phyloP scores from a whole-genome alignment of 768 basidiomycete genomes.

The Calvatia gigantea region DNA sequence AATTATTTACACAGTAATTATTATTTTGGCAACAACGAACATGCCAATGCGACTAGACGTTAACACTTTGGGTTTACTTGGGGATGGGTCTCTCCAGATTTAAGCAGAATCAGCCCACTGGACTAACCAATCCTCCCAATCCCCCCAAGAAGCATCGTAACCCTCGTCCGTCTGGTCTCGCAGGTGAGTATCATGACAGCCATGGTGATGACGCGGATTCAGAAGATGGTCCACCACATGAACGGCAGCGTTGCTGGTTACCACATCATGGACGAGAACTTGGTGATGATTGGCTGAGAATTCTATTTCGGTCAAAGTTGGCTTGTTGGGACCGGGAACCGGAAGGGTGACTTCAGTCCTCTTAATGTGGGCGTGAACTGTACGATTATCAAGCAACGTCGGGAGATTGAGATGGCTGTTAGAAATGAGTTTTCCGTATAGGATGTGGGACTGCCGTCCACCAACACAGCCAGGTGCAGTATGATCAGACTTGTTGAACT shows the following conservation, averaged over 20 bases:
- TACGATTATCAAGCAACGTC: constrained; percentile 40
- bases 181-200: background rate
- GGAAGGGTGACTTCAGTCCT: constrained; percentile 42
- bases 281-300: constrained; percentile 36
- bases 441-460: background rate
- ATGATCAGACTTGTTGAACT: constrained; percentile 25
- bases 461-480: background rate
- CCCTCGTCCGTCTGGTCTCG: background rate
- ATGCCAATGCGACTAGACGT: background rate
- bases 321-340: constrained; percentile 25
- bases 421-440: constrained; percentile 26
- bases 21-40: too few relatives aligned
- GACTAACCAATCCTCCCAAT: constrained; percentile 52
- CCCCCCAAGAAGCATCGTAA: constrained; percentile 22
- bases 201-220: constrained; percentile 30
- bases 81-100: background rate
- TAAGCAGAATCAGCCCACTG: constrained; percentile 33
- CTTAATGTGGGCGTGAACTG: constrained; percentile 42
- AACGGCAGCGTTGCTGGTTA: constrained; percentile 54
- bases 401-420: constrained; percentile 33
- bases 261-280: constrained; percentile 42
- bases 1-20: too few relatives aligned
- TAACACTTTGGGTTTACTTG: background rate
- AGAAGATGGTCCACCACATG: constrained; percentile 44
- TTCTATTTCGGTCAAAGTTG: constrained; percentile 29